Evolutionary conservation across 129 eudicot species (phyloP).

Genomic region (Lonicera japonica): DNA sequence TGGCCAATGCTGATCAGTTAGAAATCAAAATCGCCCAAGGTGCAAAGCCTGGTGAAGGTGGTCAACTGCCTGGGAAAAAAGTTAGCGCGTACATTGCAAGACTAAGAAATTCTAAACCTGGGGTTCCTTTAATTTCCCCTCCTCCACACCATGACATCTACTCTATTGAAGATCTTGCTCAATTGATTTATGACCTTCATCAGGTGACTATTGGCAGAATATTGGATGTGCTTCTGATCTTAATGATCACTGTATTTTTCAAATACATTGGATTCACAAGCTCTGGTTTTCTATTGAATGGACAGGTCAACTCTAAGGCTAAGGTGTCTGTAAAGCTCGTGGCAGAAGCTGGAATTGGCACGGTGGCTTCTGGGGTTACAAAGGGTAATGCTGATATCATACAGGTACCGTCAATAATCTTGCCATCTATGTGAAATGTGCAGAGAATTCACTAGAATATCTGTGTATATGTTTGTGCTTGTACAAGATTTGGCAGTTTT

Average conservation of each 20-base stretch:
- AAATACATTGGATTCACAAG: neutral
- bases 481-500: neutral
- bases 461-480: neutral
- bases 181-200: constrained; percentile 92
- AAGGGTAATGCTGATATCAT: constrained; percentile 99
- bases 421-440: neutral
- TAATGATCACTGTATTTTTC: neutral
- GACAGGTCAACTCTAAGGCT: constrained; percentile 93
- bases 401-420: constrained; percentile 52
- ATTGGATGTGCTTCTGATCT: neutral
- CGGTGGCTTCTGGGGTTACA: constrained; percentile 99
- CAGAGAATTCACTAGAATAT: neutral
- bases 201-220: constrained; percentile 46
- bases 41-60: constrained; percentile 99
- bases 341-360: constrained; percentile 99
- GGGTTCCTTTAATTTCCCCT: constrained; percentile 97
- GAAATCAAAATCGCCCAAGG: constrained; percentile 98
- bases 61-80: constrained; percentile 98
- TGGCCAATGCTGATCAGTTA: constrained; percentile 93
- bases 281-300: constrained; percentile 15
- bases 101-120: constrained; percentile 94
- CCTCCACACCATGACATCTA: constrained; percentile 99
- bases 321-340: constrained; percentile 98
- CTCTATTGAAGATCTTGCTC: constrained; percentile 99
- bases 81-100: constrained; percentile 99